Evolutionary conservation across 495 filamentous ascomycete genomes (phyloP), one percentile per base, ranked within the genome.

Genomic region (Polyplosphaeria fusca): DNA sequence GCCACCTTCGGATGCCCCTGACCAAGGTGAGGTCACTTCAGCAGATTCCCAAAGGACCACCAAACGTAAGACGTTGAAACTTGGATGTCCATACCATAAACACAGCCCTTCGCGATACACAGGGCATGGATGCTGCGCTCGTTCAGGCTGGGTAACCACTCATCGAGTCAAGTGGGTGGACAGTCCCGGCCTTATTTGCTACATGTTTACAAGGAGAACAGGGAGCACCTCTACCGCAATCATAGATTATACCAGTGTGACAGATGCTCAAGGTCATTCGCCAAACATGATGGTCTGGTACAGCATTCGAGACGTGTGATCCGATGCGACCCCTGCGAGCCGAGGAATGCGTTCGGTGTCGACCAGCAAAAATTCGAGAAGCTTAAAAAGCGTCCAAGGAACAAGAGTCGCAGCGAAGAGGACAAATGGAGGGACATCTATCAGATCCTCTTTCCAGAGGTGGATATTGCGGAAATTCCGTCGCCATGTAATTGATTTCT

Each of bases 401-500:
- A n/a, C n/a, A n/a, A n/a, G n/a, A n/a, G n/a, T n/a, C n/a, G n/a
- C n/a, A n/a, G n/a, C n/a, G n/a, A n/a, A 32, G 45, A 48, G 19
- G 45, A 48, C 3, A 23, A 48, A 22, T 48, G 45, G 45, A 35
- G 18, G 18, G 2, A 12, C 3, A 9, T 48, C 26, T 48, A 20
- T 35, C 45, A 19, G 4, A 32, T 48, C 12, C 5, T 13, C 23
- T 48, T 48, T 27, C 45, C 45, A 5, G 19, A 28, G 3, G 45
- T 30, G 5, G 24, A 23, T 3, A 5, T 23, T 9, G 22, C 42
- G 14, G 5, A 25, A 32, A 30, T n/a, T 32, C 45, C 45, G 3
- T 48, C 45, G 3, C 45, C 45, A 3, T 48, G 45, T 48, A 19
- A 48, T 23, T 48, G 5, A n/a, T n/a, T n/a, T n/a, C n/a, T n/a